Percentiles rank a stretch among this genome's conserved stretches.
These are phyloP conservation scores for Paspalum notatum DNA, from an alignment of 176 grass and related monocot species.

Conservation along the genomic window DNA sequence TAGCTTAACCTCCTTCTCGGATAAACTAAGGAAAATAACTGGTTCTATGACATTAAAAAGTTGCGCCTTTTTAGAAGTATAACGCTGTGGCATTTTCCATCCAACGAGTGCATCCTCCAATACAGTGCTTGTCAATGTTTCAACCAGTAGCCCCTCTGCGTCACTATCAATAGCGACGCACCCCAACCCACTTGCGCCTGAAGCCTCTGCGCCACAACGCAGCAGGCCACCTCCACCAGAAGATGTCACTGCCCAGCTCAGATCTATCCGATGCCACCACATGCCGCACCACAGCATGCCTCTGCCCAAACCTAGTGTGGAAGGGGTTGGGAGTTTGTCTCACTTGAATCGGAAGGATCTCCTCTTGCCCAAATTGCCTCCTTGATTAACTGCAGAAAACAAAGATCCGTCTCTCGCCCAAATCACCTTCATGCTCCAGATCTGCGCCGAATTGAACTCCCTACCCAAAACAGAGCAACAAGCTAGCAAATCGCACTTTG, in stretches of 20 bases:
- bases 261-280: neutral
- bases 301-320: neutral
- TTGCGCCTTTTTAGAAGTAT: neutral
- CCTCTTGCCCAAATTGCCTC: neutral
- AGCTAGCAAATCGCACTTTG: neutral
- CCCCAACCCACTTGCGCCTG: neutral
- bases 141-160: neutral
- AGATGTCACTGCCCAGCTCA: neutral
- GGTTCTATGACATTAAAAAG: neutral
- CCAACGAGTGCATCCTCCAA: neutral
- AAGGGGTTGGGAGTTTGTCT: neutral
- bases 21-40: neutral
- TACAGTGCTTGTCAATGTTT: neutral
- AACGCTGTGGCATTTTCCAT: neutral
- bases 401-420: neutral
- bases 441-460: neutral
- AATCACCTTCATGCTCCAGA: neutral
- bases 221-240: neutral
- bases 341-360: neutral
- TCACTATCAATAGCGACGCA: neutral
- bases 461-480: conserved; percentile 3
- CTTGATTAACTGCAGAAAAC: neutral
- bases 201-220: neutral
- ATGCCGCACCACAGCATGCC: neutral
- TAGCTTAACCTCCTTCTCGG: neutral